A percentile compares a stretch with the other conserved stretches of the same genome.
These are phyloP conservation scores for Phenoliferia sp. DNA, from an alignment of 1,284 basidiomycete species.

Conservation along the genomic window DNA sequence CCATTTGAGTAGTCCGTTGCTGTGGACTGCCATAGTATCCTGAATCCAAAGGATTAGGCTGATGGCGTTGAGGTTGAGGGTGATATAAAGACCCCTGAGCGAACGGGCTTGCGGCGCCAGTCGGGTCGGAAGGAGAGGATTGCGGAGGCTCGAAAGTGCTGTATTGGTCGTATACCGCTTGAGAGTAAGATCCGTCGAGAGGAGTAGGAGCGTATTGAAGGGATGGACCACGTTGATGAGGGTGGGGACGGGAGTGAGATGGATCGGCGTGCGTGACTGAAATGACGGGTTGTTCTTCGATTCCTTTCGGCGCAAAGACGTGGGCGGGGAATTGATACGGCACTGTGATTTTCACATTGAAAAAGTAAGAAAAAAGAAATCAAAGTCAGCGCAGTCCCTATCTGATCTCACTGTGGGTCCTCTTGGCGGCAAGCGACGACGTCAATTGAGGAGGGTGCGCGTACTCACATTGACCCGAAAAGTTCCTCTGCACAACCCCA, in stretches of 20 bases:
- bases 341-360: neutral
- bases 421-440: neutral
- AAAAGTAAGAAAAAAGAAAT: neutral
- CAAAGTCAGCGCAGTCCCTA: no score
- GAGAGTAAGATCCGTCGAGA: neutral
- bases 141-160: neutral
- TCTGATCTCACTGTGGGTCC: no score
- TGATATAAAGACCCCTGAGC: neutral
- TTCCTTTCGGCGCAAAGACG: neutral
- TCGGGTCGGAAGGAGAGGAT: neutral
- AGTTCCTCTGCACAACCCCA: neutral
- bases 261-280: neutral
- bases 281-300: neutral
- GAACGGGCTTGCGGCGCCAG: neutral
- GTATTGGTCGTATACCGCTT: neutral
- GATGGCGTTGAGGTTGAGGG: neutral
- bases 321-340: neutral
- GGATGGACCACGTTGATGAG: neutral
- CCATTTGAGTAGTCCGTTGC: no score
- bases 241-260: neutral
- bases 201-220: neutral
- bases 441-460: neutral
- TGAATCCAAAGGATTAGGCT: neutral
- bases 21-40: neutral
- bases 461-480: neutral